Evolutionary conservation across 331 rosid genomes (phyloP), one percentile per base, ranked within the genome.

Genomic region (Acacia pycnantha): DNA sequence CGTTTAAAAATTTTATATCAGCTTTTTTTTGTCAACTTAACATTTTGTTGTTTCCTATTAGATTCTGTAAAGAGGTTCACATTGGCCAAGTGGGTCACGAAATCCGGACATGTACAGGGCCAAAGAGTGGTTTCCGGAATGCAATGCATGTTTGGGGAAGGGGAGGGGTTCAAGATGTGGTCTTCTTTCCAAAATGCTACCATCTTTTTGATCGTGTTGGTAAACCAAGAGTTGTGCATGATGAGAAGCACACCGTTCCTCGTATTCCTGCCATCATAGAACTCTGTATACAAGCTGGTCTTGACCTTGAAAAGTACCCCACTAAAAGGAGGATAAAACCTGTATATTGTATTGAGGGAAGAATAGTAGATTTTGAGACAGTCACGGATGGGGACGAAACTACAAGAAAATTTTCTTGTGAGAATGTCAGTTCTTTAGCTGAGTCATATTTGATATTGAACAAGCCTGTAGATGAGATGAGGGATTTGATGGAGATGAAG

Each of bases 231-330:
- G 91, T 92, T 77, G 91, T 86, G 58, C 98, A 94, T 82, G 92
- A 88, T 15, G 98, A 94, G 87, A 88, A 84, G 86, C 77, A 64
- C 64, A 27, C 2, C 35, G 59, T 88, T 72, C 96, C 89, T 1
- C 86, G 90, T 69, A 82, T 94, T 79, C 96, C 97, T 73, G 97
- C 97, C 86, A 86, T 94, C 64, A 64, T 90, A 73, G 98, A 91
- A 89, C 94, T 94, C 15, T 91, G 97, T 83, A 86, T 92, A 81
- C 98, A 94, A 85, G 97, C 98, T 37, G 98, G 98, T 64, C 71
- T 94, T 70, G 92, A 91, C 80, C 86, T 91, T 72, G 82, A 62
- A 37, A 88, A 86, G 68, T 89, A 59, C 83, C 94, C 93, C 56
- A 75, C 97, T 7, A 92, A 85, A 84, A 92, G 98, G 88, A 89